Evolutionary conservation across 1,284 basidiomycete genomes (phyloP).

Genomic region (Tremellales sp.): DNA sequence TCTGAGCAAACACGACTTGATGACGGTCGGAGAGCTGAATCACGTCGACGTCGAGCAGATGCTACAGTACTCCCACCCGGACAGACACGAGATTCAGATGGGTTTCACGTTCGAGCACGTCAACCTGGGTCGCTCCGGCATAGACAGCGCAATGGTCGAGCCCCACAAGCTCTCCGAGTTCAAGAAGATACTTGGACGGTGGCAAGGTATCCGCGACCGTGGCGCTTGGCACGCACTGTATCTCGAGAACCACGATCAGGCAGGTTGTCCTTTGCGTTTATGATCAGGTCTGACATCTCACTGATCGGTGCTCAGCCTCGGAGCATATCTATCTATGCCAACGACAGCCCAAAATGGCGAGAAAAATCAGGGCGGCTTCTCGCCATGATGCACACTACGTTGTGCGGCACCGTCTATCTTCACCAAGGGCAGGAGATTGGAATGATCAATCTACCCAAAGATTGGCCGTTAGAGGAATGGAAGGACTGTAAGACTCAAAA

Average conservation of each 20-base stretch:
- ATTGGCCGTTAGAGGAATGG: constrained; percentile 68
- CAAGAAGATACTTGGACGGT: constrained; percentile 6
- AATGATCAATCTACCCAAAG: constrained; percentile 61
- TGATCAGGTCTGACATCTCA: not conserved
- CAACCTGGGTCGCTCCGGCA: not conserved
- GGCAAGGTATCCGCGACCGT: constrained; percentile 12
- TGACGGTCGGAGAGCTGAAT: constrained; percentile 13
- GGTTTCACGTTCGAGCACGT: constrained; percentile 5
- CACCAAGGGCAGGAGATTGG: constrained; percentile 69
- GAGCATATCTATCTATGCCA: constrained; percentile 62
- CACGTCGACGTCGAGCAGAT: constrained; percentile 9
- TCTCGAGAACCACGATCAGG: constrained; percentile 7
- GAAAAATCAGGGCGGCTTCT: constrained; percentile 61
- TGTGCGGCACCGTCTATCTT: constrained; percentile 65
- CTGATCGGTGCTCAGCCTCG: constrained; percentile 48
- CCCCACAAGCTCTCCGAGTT: constrained; percentile 7
- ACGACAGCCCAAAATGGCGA: constrained; percentile 58
- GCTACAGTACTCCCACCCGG: constrained; percentile 7
- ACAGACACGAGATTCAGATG: constrained; percentile 4
- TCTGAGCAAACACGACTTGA: constrained; percentile 32
- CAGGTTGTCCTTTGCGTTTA: not conserved
- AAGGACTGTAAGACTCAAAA: constrained; percentile 52
- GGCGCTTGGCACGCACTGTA: constrained; percentile 14
- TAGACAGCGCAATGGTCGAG: not conserved
- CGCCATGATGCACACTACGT: constrained; percentile 59